Evolutionary conservation across 257 asterid species (phyloP).

Genomic region (Ilex aquifolium): DNA sequence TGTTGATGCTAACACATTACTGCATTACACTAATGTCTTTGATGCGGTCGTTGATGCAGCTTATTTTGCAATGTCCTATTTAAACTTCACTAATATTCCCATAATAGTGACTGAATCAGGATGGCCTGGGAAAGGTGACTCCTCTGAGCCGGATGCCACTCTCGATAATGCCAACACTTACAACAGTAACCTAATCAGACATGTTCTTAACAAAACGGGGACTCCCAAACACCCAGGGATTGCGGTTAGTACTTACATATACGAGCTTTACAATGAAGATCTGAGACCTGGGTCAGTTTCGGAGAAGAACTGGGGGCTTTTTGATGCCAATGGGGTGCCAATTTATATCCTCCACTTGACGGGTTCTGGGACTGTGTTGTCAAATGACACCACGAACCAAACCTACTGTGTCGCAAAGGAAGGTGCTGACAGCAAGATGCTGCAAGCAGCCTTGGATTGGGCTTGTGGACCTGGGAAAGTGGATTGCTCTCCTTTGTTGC

Average conservation of each 20-base stretch:
- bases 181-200: constrained; percentile 77
- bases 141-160: constrained; percentile 67
- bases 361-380: constrained; percentile 72
- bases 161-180: constrained; percentile 76
- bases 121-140: constrained; percentile 92
- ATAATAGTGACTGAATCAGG: constrained; percentile 75
- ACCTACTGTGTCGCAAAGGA: constrained; percentile 77
- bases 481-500: constrained; percentile 65
- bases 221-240: constrained; percentile 93
- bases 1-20: constrained; percentile 76
- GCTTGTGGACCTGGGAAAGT: constrained; percentile 95
- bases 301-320: constrained; percentile 95
- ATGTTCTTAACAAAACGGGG: constrained; percentile 70
- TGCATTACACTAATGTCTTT: constrained; percentile 88
- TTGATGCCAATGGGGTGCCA: constrained; percentile 64
- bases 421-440: constrained; percentile 64
- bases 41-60: constrained; percentile 93
- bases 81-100: constrained; percentile 74
- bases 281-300: constrained; percentile 59
- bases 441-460: constrained; percentile 92
- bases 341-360: constrained; percentile 63
- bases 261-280: constrained; percentile 89
- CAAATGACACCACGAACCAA: constrained; percentile 80
- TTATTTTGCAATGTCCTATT: constrained; percentile 72
- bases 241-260: constrained; percentile 70